Conservation (phyloP, 2,329 filamentous ascomycete genomes). For the Tolypocladium ovalisporum region DNA sequence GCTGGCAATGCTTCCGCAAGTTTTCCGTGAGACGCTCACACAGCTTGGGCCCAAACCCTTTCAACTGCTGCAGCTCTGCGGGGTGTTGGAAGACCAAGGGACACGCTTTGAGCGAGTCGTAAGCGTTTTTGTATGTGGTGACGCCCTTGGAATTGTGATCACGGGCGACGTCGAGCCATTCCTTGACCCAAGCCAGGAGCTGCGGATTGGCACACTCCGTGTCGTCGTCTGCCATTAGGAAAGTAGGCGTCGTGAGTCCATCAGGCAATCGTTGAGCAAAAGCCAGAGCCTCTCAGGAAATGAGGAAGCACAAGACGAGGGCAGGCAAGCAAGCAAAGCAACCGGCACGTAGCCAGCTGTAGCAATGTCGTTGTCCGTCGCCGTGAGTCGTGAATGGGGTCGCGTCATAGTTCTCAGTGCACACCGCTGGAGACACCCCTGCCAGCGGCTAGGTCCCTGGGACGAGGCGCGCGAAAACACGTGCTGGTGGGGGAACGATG, state of each 20-base stretch:
- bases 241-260: background rate
- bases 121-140: conserved; percentile 64
- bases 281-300: background rate
- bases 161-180: conserved; percentile 62
- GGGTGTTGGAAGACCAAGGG: conserved; percentile 63
- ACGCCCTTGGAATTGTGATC: conserved; percentile 61
- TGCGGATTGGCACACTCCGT: conserved; percentile 55
- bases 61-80: conserved; percentile 60
- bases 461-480: conserved; percentile 1
- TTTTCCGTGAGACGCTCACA: conserved; percentile 57
- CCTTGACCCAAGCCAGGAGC: conserved; percentile 62
- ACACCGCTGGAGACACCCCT: background rate
- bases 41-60: conserved; percentile 62
- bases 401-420: background rate
- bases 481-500: background rate
- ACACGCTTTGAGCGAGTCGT: conserved; percentile 65
- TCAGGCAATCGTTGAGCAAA: background rate
- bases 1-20: conserved; percentile 48
- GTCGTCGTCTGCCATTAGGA: conserved; percentile 10
- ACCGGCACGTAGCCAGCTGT: background rate
- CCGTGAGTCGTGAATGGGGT: background rate
- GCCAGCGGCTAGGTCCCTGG: background rate
- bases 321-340: background rate
- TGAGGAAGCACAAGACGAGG: background rate
- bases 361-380: background rate